Conservation (phyloP, 805 yeast species). For the Blastobotrys parvus region DNA sequence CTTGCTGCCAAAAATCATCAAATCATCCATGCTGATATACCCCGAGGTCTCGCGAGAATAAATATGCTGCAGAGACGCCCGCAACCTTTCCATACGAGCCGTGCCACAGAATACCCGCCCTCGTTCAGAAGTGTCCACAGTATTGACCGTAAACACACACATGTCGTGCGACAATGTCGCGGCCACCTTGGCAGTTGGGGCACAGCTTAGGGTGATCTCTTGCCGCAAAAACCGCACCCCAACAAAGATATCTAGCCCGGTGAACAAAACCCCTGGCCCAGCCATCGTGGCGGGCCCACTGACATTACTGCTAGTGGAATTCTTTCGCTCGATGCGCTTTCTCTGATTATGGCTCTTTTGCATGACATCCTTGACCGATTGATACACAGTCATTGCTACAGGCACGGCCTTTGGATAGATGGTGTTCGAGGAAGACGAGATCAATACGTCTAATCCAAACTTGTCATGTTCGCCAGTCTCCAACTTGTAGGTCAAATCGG, state of each 20-base stretch:
- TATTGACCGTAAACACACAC: constrained; percentile 48
- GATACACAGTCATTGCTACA: constrained; percentile 51
- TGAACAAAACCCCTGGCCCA: neutral
- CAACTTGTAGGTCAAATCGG: constrained; percentile 43
- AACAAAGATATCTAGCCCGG: constrained; percentile 46
- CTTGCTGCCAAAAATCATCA: constrained; percentile 26
- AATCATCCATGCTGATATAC: constrained; percentile 41
- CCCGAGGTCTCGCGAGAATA: constrained; percentile 89
- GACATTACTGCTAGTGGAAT: neutral
- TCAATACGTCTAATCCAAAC: constrained; percentile 42
- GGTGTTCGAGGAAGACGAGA: constrained; percentile 64
- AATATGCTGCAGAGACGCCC: constrained; percentile 76
- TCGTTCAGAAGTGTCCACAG: constrained; percentile 32
- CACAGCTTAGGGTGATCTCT: constrained; percentile 72
- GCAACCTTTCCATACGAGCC: constrained; percentile 44
- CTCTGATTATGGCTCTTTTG: neutral
- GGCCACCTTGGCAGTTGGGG: constrained; percentile 87
- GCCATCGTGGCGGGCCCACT: neutral
- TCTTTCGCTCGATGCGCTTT: neutral
- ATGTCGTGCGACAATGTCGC: constrained; percentile 72
- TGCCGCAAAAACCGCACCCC: constrained; percentile 66
- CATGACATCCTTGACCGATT: constrained; percentile 23
- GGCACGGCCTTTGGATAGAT: constrained; percentile 74
- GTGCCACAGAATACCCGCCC: constrained; percentile 36
- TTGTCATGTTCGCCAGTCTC: constrained; percentile 9